Conservation (phyloP, 192 early-diverging fungal species). For the Dimargaris verticillata region DNA sequence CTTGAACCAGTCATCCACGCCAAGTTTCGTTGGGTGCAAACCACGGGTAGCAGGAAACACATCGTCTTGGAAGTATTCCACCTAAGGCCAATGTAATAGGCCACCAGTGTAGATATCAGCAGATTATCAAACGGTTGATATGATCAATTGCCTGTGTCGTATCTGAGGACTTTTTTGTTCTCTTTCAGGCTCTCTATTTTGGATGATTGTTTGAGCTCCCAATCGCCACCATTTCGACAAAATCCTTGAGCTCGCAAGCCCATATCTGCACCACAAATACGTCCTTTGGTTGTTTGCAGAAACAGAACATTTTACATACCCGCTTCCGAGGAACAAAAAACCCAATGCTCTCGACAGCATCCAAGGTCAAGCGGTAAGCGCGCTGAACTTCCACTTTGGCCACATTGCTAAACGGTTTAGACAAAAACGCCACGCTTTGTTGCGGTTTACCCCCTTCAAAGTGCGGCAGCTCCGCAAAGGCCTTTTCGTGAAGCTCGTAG, state of each 20-base stretch:
- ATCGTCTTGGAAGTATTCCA: slow-evolving; percentile 86
- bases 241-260: too few relatives aligned
- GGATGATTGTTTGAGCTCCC: too few relatives aligned
- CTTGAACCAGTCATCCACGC: slow-evolving; percentile 39
- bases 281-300: too few relatives aligned
- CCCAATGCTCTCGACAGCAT: slow-evolving; percentile 48
- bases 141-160: too few relatives aligned
- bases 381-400: slow-evolving; percentile 48
- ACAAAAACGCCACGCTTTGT: slow-evolving; percentile 53
- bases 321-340: slow-evolving; percentile 64
- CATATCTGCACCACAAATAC: too few relatives aligned
- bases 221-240: too few relatives aligned
- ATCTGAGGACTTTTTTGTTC: too few relatives aligned
- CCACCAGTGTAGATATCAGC: too few relatives aligned
- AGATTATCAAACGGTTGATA: too few relatives aligned
- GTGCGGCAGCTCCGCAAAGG: slow-evolving; percentile 34
- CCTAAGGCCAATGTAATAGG: too few relatives aligned
- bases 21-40: slow-evolving; percentile 27
- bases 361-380: slow-evolving; percentile 41
- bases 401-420: slow-evolving; percentile 50
- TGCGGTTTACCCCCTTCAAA: slow-evolving; percentile 40
- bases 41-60: slow-evolving; percentile 54
- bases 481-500: slow-evolving; percentile 39
- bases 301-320: slow-evolving; percentile 6
- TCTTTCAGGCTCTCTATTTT: too few relatives aligned